A percentile compares a stretch with the other conserved stretches of the same genome.
These are phyloP conservation scores for Cubamyces lactineus DNA, from an alignment of 768 basidiomycete species.

Conservation along the genomic window DNA sequence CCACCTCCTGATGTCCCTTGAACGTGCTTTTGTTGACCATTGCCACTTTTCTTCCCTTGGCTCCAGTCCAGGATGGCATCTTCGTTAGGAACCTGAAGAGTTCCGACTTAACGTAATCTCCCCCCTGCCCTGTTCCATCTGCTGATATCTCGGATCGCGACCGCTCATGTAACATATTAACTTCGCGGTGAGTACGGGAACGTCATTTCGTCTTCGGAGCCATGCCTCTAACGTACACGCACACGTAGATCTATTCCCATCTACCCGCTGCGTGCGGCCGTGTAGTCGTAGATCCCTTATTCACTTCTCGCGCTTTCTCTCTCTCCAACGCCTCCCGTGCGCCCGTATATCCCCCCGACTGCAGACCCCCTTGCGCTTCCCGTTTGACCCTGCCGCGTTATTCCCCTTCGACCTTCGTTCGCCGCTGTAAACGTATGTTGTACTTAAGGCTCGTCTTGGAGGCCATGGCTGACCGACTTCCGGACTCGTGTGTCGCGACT, in stretches of 20 bases:
- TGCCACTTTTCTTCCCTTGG: neutral
- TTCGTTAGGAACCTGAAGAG: slow-evolving; percentile 10
- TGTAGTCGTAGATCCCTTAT: slow-evolving; percentile 4
- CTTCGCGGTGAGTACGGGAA: neutral
- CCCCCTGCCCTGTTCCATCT: neutral
- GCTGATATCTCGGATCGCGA: neutral
- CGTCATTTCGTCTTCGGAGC: neutral
- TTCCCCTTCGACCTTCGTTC: neutral
- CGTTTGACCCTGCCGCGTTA: neutral
- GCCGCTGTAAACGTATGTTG: neutral
- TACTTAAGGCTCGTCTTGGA: neutral
- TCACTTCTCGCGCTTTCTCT: neutral
- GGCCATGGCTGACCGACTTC: too few species aligned
- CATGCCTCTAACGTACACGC: neutral
- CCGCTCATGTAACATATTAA: slow-evolving; percentile 1
- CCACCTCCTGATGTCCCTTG: neutral
- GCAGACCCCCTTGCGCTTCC: neutral
- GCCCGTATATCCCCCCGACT: slow-evolving; percentile 1
- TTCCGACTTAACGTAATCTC: slow-evolving; percentile 9
- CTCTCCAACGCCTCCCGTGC: neutral
- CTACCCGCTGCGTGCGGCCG: slow-evolving; percentile 2
- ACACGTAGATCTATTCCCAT: slow-evolving; percentile 9
- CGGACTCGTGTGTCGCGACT: neutral
- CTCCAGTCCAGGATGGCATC: slow-evolving; percentile 14
- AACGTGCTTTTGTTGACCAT: neutral